Conservation (phyloP, 108 stramenopile species). For the Pseudonitzschia multistriata region DNA sequence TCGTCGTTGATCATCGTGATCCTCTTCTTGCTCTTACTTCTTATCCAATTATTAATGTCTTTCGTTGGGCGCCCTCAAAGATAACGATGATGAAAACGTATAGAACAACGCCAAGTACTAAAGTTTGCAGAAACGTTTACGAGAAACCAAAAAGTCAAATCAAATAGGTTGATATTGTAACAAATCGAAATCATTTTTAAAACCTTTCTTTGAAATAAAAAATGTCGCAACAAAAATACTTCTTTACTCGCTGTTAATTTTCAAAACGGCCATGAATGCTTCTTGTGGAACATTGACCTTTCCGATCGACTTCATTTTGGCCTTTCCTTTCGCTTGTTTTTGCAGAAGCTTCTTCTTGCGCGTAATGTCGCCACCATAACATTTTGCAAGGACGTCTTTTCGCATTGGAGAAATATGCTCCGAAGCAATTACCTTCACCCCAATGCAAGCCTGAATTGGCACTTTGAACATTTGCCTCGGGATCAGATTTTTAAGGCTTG, state of each 20-base stretch:
- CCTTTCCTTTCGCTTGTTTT: conserved; percentile 99
- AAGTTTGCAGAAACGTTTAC: not conserved
- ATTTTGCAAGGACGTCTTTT: conserved; percentile 99
- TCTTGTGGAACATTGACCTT: conserved; percentile 98
- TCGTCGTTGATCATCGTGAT: conserved; percentile 20
- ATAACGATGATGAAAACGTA: not conserved
- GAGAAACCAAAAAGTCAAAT: not conserved
- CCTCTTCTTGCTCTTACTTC: conserved; percentile 9
- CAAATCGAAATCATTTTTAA: no score
- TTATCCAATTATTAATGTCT: conserved; percentile 2
- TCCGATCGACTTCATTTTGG: conserved; percentile 98
- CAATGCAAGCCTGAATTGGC: conserved; percentile 91
- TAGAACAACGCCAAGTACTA: not conserved
- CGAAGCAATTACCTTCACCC: conserved; percentile 88
- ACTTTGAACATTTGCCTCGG: conserved; percentile 99
- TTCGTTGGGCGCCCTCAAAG: conserved; percentile 6
- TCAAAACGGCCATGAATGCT: conserved; percentile 97
- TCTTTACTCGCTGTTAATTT: conserved; percentile 44
- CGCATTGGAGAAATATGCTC: conserved; percentile 91
- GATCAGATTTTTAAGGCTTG: conserved; percentile 90
- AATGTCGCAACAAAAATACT: not conserved
- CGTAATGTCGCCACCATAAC: conserved; percentile 97
- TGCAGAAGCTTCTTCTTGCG: conserved; percentile 98
- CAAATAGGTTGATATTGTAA: not conserved
- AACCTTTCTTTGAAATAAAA: no score